Evolutionary conservation across 345 rosid species (phyloP).

Genomic region (Gossypium longicalyx): DNA sequence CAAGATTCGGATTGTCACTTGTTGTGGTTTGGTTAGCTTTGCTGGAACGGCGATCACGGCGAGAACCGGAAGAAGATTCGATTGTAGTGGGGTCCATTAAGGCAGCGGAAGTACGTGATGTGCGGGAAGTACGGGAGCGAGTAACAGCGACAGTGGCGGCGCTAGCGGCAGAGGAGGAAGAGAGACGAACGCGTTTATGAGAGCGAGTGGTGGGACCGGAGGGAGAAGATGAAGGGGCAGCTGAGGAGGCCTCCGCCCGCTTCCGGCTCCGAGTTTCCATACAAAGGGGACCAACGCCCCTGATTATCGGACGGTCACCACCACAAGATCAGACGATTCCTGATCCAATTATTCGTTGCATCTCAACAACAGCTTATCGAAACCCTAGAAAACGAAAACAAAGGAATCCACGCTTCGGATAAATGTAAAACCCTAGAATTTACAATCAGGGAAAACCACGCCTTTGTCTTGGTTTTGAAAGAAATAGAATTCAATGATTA

Average conservation of each 20-base stretch:
- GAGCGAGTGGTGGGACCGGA: conserved; percentile 80
- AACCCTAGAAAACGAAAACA: conserved; percentile 11
- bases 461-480: background rate
- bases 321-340: conserved; percentile 44
- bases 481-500: background rate
- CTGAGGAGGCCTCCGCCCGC: conserved; percentile 99
- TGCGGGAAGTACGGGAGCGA: conserved; percentile 33
- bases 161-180: conserved; percentile 35
- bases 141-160: conserved; percentile 21
- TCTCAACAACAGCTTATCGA: conserved; percentile 27
- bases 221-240: conserved; percentile 70
- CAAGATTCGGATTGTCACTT: conserved; percentile 26
- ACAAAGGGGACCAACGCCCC: conserved; percentile 68
- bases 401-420: background rate
- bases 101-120: conserved; percentile 33
- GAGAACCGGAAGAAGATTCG: conserved; percentile 75
- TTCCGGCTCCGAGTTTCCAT: conserved; percentile 99
- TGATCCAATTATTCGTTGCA: conserved; percentile 49
- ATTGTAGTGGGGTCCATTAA: conserved; percentile 71
- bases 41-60: conserved; percentile 57
- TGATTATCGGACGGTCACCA: conserved; percentile 27
- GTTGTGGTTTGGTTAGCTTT: conserved; percentile 17
- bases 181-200: conserved; percentile 65
- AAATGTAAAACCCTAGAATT: background rate
- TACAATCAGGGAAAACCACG: background rate